Percentiles rank a stretch among this genome's conserved stretches.
These are phyloP conservation scores for Oligophagozyma castellii DNA, from an alignment of 1,139 yeast species.

Conservation along the genomic window DNA sequence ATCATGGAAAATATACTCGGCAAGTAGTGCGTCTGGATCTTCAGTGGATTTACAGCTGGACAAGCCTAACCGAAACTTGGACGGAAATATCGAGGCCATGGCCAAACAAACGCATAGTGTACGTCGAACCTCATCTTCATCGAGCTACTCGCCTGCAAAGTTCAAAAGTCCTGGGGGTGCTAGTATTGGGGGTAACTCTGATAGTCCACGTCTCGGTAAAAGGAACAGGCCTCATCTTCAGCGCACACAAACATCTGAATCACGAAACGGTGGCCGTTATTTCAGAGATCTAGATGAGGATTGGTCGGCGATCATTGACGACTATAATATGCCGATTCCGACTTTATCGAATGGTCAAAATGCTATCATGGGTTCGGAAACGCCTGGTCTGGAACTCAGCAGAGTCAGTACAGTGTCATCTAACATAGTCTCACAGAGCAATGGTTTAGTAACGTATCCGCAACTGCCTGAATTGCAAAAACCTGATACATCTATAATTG, in stretches of 20 bases:
- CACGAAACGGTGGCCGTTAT: constrained; percentile 11
- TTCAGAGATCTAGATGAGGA: constrained; percentile 71
- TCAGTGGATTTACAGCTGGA: constrained; percentile 2
- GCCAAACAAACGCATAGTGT: constrained; percentile 14
- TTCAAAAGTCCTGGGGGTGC: constrained; percentile 5
- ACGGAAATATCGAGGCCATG: constrained; percentile 20
- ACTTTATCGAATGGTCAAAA: constrained; percentile 25
- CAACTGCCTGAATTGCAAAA: constrained; percentile 20
- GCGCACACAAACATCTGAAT: constrained; percentile 7
- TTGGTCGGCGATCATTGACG: constrained; percentile 78
- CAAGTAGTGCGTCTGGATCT: constrained; percentile 2
- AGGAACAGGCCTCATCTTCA: constrained; percentile 5
- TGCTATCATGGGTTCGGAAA: constrained; percentile 15
- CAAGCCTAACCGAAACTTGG: constrained; percentile 4
- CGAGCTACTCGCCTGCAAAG: constrained; percentile 14
- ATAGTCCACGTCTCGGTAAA: not conserved
- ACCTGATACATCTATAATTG: constrained; percentile 14
- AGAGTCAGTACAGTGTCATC: constrained; percentile 4
- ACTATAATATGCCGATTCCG: constrained; percentile 28
- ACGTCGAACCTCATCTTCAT: constrained; percentile 10
- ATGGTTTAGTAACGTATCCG: constrained; percentile 16
- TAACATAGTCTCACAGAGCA: constrained; percentile 12
- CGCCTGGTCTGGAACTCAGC: too few species aligned
- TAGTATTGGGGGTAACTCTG: not conserved
- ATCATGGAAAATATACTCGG: constrained; percentile 18